These are phyloP conservation scores for Amaranthus hypochondriacus DNA, from an alignment of 148 eudicot genomes.

Conservation along the genomic window DNA sequence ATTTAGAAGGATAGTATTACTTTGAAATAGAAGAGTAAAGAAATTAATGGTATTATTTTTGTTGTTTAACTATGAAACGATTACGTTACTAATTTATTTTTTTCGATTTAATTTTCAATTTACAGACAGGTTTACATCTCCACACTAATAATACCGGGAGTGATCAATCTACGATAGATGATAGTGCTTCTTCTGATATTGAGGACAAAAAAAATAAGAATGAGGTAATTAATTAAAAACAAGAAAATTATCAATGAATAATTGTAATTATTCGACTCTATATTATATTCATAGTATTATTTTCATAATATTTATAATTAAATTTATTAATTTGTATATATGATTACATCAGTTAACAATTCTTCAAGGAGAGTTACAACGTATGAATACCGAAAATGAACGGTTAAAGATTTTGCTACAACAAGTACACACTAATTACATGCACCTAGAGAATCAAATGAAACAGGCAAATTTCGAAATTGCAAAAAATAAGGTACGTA, in stretches of 20 bases:
- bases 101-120: not conserved
- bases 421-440: constrained; percentile 55
- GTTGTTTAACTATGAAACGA: no score
- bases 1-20: no score
- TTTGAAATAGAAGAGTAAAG: no score
- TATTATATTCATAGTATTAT: not conserved
- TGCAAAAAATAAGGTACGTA: constrained; percentile 21
- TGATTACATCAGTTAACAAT: constrained; percentile 33
- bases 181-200: constrained; percentile 49
- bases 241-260: not conserved
- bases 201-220: constrained; percentile 47
- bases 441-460: constrained; percentile 41
- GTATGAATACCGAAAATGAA: constrained; percentile 61
- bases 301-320: not conserved
- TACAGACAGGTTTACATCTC: constrained; percentile 72
- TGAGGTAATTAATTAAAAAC: constrained; percentile 42
- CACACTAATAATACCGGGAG: constrained; percentile 59
- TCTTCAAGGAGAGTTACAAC: constrained; percentile 57
- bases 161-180: constrained; percentile 68
- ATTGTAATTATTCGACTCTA: no score
- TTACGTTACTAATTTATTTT: not conserved
- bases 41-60: no score
- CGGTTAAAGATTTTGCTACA: constrained; percentile 52
- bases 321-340: not conserved
- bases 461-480: constrained; percentile 32